Base-by-base conservation (phyloP, 2,329 filamentous ascomycete species). In the Colletotrichum costaricense region DNA sequence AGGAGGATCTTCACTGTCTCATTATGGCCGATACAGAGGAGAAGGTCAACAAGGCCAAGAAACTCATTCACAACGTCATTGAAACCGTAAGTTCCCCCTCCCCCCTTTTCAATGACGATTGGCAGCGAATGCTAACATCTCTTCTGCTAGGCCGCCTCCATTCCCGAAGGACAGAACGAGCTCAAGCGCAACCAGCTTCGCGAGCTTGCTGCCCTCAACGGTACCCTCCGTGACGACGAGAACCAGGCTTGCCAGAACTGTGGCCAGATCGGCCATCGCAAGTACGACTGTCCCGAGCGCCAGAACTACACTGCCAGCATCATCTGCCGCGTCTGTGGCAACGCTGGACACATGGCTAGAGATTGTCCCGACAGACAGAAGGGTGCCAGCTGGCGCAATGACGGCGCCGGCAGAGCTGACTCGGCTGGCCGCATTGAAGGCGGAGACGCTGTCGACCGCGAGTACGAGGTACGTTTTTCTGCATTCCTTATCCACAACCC, bases 1-100 rank as follows among this genome's bases (percentile, higher is more conserved):
- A 99, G 88, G 97, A 99, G 86, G 97, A 99, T 83, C 89, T 99
- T 71, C 97, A 99, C 86, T 99, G 97, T 85, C 88, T 99, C 82
- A 98, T 99, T 86, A 99, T 99, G 97, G 97, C 97, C 80, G 97
- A 99, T 81, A 98, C 96, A 49, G 97, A 99, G 87, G 97, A 99
- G 76, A 99, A 99, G 87, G 95, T 99, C 82, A 97, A 97, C 88
- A 99, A 98, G 86, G 97, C 97, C 77, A 99, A 98, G 88, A 95
- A 97, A 85, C 86, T 98, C 75, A 98, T 99, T 76, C 96, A 99
- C 85, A 98, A 98, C 78, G 94, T 99, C 80, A 98, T 99, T 81
- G 97, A 99, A 85, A 99, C 97, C 73, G 96, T 97, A 88, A 87
- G 93, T 90, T 57, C 4, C 19, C 46, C 63, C 11, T 2, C 16